Conservation (phyloP, 139 green algal species). For the Tetradesmus lagerheimii region DNA sequence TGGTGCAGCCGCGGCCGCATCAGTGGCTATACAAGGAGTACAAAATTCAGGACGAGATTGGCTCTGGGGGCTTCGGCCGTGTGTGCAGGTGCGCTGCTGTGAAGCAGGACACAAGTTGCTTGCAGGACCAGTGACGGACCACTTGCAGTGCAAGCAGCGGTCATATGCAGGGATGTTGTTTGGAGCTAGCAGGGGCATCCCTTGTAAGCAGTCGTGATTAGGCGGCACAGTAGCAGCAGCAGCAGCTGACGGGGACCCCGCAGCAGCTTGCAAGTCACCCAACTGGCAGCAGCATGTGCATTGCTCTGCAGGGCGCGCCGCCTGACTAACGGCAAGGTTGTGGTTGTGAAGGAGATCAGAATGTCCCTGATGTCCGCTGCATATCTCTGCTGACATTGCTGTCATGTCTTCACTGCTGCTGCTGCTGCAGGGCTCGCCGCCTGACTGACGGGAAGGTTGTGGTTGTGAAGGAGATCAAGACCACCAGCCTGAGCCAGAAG, state of each 20-base stretch:
- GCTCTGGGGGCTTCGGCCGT: conserved; percentile 66
- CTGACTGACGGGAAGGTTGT: conserved; percentile 59
- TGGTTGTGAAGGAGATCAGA: too few species aligned
- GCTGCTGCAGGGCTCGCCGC: conserved; percentile 14
- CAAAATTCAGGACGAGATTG: conserved; percentile 63
- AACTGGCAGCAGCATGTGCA: background rate
- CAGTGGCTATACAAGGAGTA: conserved; percentile 56
- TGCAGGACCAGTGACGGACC: background rate
- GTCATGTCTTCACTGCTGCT: too few species aligned
- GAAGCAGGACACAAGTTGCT: background rate
- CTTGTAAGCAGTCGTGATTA: too few species aligned
- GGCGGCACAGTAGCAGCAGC: too few species aligned
- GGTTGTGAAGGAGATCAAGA: conserved; percentile 69
- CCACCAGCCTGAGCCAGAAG: conserved; percentile 41
- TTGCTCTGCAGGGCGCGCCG: too few species aligned
- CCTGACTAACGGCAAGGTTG: too few species aligned
- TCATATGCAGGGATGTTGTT: too few species aligned
- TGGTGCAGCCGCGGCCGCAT: conserved; percentile 33
- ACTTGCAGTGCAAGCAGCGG: background rate
- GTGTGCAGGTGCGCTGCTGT: conserved; percentile 49
- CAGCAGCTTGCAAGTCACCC: background rate
- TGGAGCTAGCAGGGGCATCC: too few species aligned
- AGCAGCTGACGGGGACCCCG: too few species aligned
- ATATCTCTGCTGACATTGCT: too few species aligned
- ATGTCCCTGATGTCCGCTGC: conserved; percentile 24